Evolutionary conservation across 2,329 filamentous ascomycete genomes (phyloP).

Genomic region (Alternaria consortialis): DNA sequence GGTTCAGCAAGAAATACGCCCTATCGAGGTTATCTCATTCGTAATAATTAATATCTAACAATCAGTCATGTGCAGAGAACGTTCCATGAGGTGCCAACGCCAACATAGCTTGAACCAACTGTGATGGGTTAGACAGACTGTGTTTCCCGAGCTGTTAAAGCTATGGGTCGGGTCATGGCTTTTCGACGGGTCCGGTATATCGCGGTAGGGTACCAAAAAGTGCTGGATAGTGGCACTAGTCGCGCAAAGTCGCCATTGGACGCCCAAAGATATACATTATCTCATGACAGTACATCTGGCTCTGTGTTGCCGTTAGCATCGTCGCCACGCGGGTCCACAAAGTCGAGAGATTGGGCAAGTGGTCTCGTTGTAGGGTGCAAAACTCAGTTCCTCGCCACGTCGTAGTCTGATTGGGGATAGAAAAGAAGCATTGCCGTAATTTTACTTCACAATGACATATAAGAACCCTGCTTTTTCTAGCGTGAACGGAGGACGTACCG

Average conservation of each 20-base stretch:
- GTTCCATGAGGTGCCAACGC: background rate
- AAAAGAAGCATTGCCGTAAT: background rate
- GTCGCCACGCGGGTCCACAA: too few relatives aligned
- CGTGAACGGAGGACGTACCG: conserved; percentile 10
- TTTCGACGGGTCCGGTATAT: background rate
- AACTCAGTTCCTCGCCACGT: background rate
- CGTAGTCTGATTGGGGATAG: background rate
- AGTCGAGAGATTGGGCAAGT: too few relatives aligned
- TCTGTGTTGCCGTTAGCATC: too few relatives aligned
- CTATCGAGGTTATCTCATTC: background rate
- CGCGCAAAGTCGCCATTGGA: too few relatives aligned
- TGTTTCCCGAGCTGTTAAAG: background rate
- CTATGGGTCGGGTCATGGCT: background rate
- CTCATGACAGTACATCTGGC: too few relatives aligned
- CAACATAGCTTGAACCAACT: conserved; percentile 2
- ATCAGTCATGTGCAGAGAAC: background rate
- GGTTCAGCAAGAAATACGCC: background rate
- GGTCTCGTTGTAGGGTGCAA: background rate
- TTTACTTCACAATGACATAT: background rate
- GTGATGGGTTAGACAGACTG: conserved; percentile 2
- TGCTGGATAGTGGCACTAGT: too few relatives aligned
- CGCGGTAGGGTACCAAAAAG: background rate
- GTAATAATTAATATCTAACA: background rate
- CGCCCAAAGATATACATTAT: too few relatives aligned
- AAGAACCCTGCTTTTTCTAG: background rate